Conservation (phyloP, 192 early-diverging fungal genomes). For the Coemansia sp. region DNA sequence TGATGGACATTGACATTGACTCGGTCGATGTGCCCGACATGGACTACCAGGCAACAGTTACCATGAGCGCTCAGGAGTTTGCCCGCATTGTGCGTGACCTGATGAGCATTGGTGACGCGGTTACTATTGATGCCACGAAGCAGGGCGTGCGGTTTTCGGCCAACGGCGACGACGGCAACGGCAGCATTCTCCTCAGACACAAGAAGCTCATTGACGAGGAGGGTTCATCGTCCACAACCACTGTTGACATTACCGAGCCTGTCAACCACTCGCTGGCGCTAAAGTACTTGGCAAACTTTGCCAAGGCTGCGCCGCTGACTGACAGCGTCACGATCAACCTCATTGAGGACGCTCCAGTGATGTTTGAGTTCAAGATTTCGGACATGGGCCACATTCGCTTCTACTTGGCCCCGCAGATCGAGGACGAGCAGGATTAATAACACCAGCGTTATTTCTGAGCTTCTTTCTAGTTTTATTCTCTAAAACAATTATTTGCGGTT, state of each 20-base stretch:
- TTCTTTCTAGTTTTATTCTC: background rate
- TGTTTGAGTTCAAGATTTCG: slow-evolving; percentile 92
- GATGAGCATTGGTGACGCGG: slow-evolving; percentile 79
- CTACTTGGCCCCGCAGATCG: slow-evolving; percentile 85
- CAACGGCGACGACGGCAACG: slow-evolving; percentile 84
- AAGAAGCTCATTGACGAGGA: slow-evolving; percentile 72
- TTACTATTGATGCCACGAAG: slow-evolving; percentile 88
- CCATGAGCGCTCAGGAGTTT: slow-evolving; percentile 89
- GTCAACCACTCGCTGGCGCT: slow-evolving; percentile 85
- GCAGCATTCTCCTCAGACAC: slow-evolving; percentile 79
- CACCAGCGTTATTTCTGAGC: background rate
- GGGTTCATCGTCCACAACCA: slow-evolving; percentile 54
- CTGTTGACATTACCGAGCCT: slow-evolving; percentile 77
- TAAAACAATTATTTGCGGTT: background rate
- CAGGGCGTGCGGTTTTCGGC: slow-evolving; percentile 89
- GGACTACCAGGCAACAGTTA: slow-evolving; percentile 85
- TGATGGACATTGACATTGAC: slow-evolving; percentile 98
- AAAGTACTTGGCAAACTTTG: slow-evolving; percentile 93
- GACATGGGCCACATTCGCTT: slow-evolving; percentile 90
- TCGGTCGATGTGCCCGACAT: slow-evolving; percentile 95
- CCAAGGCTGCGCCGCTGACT: slow-evolving; percentile 89
- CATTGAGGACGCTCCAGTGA: slow-evolving; percentile 82
- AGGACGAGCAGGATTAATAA: slow-evolving; percentile 60
- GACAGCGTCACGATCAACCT: slow-evolving; percentile 76
- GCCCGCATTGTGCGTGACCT: slow-evolving; percentile 90